Percentiles rank a stretch among this genome's conserved stretches.
Evolutionary conservation across 768 basidiomycete genomes (phyloP).

Genomic region (Mycena venus): DNA sequence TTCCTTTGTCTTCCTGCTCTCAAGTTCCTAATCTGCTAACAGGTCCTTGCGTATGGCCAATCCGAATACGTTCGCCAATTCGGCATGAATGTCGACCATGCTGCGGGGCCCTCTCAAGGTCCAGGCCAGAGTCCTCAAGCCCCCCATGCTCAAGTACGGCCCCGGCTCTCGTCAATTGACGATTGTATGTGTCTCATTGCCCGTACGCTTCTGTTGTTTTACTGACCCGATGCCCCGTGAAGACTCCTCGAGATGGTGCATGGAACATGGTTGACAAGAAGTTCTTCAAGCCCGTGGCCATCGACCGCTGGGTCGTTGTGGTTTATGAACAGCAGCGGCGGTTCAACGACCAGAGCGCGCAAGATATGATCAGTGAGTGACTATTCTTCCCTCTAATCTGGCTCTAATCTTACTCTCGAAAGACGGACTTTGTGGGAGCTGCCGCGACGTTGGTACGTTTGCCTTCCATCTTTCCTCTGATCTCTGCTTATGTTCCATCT

Average conservation of each 20-base stretch:
- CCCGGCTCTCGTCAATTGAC: conserved; percentile 64
- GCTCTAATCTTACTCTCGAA: neutral
- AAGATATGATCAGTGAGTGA: conserved; percentile 61
- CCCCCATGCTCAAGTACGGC: conserved; percentile 80
- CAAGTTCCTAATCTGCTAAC: conserved; percentile 33
- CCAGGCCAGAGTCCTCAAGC: conserved; percentile 71
- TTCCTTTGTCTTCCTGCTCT: conserved; percentile 37
- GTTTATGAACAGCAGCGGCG: conserved; percentile 74
- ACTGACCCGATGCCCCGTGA: no score
- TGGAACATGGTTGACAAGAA: conserved; percentile 90
- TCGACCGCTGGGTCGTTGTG: conserved; percentile 73
- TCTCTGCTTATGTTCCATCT: neutral
- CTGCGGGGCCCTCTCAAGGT: conserved; percentile 63
- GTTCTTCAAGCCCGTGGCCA: conserved; percentile 69
- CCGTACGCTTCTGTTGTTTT: conserved; percentile 5
- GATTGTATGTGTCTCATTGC: conserved; percentile 59
- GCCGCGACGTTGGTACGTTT: conserved; percentile 71
- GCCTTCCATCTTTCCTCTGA: neutral
- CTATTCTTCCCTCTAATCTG: neutral
- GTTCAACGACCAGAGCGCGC: conserved; percentile 61
- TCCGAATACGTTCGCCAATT: conserved; percentile 83
- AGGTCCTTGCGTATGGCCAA: conserved; percentile 78
- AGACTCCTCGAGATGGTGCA: conserved; percentile 68
- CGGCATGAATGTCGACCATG: conserved; percentile 71
- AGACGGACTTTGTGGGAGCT: conserved; percentile 61